Evolutionary conservation across 306 rosid species (phyloP).

Genomic region (Castanea mollissima): DNA sequence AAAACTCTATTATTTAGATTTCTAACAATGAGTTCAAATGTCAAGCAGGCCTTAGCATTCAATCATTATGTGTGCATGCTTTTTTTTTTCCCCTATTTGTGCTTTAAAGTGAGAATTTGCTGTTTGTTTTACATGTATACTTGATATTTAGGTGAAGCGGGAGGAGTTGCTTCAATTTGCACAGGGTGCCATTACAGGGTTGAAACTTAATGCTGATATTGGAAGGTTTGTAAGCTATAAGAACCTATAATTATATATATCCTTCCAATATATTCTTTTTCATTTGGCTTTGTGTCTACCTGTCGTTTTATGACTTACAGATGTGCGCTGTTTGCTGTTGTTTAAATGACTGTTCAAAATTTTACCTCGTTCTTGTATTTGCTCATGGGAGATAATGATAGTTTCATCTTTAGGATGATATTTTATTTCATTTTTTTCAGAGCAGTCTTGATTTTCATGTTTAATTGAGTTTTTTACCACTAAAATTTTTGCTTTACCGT

Average conservation of each 20-base stretch:
- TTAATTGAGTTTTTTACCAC: neutral
- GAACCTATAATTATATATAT: constrained; percentile 16
- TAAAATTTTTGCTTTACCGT: neutral
- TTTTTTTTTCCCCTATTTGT: neutral
- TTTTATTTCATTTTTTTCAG: neutral
- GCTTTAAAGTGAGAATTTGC: neutral
- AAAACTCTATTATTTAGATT: neutral
- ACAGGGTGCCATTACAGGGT: constrained; percentile 88
- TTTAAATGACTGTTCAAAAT: neutral
- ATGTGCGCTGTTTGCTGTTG: neutral
- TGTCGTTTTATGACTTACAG: neutral
- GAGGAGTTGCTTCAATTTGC: constrained; percentile 99
- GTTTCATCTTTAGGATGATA: neutral
- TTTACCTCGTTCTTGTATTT: neutral
- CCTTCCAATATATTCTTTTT: constrained; percentile 3
- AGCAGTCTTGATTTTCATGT: neutral
- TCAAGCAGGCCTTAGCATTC: no score
- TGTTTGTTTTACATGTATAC: constrained; percentile 3
- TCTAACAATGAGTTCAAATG: neutral
- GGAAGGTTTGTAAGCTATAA: constrained; percentile 58
- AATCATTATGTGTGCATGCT: no score
- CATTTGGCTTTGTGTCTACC: neutral
- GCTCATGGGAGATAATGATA: neutral
- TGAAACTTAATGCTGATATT: constrained; percentile 74
- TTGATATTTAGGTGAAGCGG: constrained; percentile 74